Conservation (phyloP, 129 eudicot genomes). For the Smallanthus sonchifolius region DNA sequence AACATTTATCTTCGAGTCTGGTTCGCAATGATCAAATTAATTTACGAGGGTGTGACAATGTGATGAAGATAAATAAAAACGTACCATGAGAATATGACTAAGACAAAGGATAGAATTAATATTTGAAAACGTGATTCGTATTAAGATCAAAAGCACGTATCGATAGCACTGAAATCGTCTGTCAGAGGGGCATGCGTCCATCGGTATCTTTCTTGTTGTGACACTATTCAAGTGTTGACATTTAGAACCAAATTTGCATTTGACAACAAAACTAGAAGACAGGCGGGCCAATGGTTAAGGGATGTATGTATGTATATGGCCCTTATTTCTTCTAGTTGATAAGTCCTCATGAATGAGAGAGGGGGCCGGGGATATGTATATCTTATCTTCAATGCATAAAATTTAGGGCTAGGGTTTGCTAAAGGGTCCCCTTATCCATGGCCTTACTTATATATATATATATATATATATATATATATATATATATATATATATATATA, state of each 20-base stretch:
- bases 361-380: not conserved
- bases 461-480: too few species aligned
- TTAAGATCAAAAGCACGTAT: not conserved
- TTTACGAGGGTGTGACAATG: too few species aligned
- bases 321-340: constrained; percentile 16
- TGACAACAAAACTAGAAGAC: constrained; percentile 26
- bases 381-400: constrained; percentile 20
- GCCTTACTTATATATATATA: not conserved
- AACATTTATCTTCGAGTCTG: too few species aligned
- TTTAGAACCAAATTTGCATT: constrained; percentile 17
- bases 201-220: not conserved
- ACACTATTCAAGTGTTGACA: constrained; percentile 26
- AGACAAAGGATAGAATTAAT: too few species aligned
- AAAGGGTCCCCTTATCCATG: constrained; percentile 25
- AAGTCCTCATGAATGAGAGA: constrained; percentile 2
- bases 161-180: constrained; percentile 2
- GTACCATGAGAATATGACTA: too few species aligned
- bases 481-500: too few species aligned
- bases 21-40: too few species aligned
- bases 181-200: constrained; percentile 5
- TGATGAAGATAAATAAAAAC: too few species aligned
- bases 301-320: not conserved
- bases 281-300: not conserved
- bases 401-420: constrained; percentile 25
- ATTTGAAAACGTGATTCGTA: not conserved